Percentiles rank a stretch among this genome's conserved stretches.
Conservation (phyloP, 495 filamentous ascomycete genomes). For the Aspergillus indologenus region DNA sequence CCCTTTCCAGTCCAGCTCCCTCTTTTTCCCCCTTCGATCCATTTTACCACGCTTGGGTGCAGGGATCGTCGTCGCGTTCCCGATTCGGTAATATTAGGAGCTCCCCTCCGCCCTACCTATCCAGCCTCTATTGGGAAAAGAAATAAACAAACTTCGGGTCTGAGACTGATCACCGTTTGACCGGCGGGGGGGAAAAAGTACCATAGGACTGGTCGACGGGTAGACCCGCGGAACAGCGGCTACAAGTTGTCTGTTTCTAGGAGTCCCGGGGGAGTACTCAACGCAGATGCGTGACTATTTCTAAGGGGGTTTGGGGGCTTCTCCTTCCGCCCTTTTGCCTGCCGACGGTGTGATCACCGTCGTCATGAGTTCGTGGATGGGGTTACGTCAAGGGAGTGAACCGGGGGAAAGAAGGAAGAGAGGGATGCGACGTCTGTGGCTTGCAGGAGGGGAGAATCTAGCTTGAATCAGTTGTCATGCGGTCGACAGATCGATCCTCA, state of each 20-base stretch:
- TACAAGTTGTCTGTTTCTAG: not conserved
- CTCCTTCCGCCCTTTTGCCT: too few relatives aligned
- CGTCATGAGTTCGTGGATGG: not conserved
- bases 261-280: not conserved
- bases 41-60: not conserved
- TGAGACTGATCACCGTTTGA: not conserved
- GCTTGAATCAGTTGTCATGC: too few relatives aligned
- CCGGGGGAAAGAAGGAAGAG: too few relatives aligned
- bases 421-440: too few relatives aligned
- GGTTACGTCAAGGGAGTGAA: not conserved
- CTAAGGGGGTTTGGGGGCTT: too few relatives aligned
- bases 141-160: not conserved
- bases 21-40: not conserved
- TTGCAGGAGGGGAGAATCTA: too few relatives aligned
- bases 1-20: slow-evolving; percentile 8
- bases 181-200: not conserved
- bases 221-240: slow-evolving; percentile 6
- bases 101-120: not conserved
- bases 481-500: too few relatives aligned
- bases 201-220: not conserved
- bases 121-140: not conserved
- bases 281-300: too few relatives aligned
- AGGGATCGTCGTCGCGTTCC: slow-evolving; percentile 4
- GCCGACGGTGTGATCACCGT: not conserved
- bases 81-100: not conserved